Percentiles rank a stretch among this genome's conserved stretches.
phyloP scores from a whole-genome alignment of 106 monocot species.

The Dendrobium officinale region DNA sequence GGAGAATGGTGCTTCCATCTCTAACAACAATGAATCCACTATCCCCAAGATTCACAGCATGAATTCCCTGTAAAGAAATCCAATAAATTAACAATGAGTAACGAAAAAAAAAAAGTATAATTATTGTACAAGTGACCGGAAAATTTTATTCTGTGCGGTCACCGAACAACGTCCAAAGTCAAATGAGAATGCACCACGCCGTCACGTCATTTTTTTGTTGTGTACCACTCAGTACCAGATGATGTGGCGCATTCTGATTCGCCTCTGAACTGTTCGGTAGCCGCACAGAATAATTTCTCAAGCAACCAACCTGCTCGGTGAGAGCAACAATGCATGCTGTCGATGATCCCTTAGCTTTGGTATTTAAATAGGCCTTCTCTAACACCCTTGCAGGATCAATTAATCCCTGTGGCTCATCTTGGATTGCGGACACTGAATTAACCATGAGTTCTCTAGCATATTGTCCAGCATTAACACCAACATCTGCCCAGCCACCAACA shows the following conservation, averaged over 20 bases:
- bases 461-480: slow-evolving; percentile 55
- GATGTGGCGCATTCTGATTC: neutral
- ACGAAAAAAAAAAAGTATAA: neutral
- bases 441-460: slow-evolving; percentile 72
- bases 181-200: too few relatives aligned
- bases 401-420: slow-evolving; percentile 52
- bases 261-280: too few relatives aligned
- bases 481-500: slow-evolving; percentile 75
- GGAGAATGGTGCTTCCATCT: slow-evolving; percentile 7
- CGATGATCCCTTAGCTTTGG: slow-evolving; percentile 68
- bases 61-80: slow-evolving; percentile 3
- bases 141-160: too few relatives aligned
- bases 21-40: slow-evolving; percentile 13
- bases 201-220: too few relatives aligned
- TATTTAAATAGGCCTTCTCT: slow-evolving; percentile 56
- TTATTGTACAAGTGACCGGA: too few relatives aligned
- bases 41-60: slow-evolving; percentile 13
- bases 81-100: neutral
- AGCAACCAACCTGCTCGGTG: slow-evolving; percentile 26
- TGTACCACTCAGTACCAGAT: too few relatives aligned
- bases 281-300: too few relatives aligned
- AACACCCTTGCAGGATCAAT: slow-evolving; percentile 57
- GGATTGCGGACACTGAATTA: slow-evolving; percentile 54
- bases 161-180: too few relatives aligned
- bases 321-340: slow-evolving; percentile 76